Base-by-base conservation (phyloP, 441 rosid species). In the Aquilaria agallochum region DNA sequence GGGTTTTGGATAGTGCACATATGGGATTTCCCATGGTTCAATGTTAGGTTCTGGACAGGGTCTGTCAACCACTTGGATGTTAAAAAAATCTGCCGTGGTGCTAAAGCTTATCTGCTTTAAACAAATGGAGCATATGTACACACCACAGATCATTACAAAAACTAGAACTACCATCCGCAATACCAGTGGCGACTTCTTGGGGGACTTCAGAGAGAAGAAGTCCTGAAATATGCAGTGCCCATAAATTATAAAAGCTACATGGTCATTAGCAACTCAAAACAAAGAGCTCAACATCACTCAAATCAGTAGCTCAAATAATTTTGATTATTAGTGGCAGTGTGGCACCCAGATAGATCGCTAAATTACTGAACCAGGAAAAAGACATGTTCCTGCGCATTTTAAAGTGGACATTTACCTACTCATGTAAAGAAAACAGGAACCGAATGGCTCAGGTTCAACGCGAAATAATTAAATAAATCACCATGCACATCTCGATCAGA, bases 1-100 rank as follows among this genome's bases (percentile, higher is more conserved):
- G 9, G 98, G 97, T 59, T 74, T 78, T 4, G 99, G 96, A 58
- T 83, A 88, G 74, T 95, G 99, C 58, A 89, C 82, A 69, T 82
- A 95, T 36, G 97, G 96, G 59, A 92, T 89, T 54, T 95, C 98
- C 97, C 96, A 89, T 14, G 97, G 99, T 49, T 87, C 83, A 33
- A 85, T 77, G 33, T 74, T 68, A 64, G 95, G 97, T 70, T 86
- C 86, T 0, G 89, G 94, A 69, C 97, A 87, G 0, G 83, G 86
- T 59, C 71, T 79, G 53, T 79, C 71, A 60, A 80, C 60, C 50
- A 80, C 80, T 75, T 73, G 75, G 31, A 84, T 68, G 11, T 70
- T 80, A 66, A 84, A 64, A 70, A 78, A 72, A 2, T 72, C 79
- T 54, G 71, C 50, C 44, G 70, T 76, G 5, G 79, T 73, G 14